phyloP scores from a whole-genome alignment of 139 green algal species.

The Chlorella sp. region DNA sequence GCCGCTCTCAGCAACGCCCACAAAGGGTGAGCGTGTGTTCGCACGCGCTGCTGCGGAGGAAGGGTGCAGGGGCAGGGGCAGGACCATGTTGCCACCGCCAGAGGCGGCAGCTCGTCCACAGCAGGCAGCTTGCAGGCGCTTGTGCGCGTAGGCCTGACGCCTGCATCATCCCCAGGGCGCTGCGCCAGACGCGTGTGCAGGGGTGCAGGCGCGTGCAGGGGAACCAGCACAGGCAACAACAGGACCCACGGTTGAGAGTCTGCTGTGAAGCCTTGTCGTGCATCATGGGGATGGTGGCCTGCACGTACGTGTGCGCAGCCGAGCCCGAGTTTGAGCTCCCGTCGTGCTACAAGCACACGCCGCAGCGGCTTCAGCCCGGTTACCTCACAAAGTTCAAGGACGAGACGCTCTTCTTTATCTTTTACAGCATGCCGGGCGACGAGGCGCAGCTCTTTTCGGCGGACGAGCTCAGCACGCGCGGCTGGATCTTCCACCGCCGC shows the following conservation, averaged over 20 bases:
- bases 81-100: no score
- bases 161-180: no score
- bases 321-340: conserved; percentile 89
- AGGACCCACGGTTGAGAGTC: not conserved
- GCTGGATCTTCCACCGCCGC: conserved; percentile 85
- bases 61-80: no score
- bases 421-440: conserved; percentile 74
- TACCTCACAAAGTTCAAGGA: conserved; percentile 93
- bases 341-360: conserved; percentile 75
- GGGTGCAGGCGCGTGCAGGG: not conserved
- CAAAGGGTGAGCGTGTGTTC: no score
- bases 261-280: not conserved
- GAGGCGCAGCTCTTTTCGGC: conserved; percentile 90
- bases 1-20: conserved; percentile 73
- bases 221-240: not conserved
- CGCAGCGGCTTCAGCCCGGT: conserved; percentile 65
- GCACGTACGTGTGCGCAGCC: conserved; percentile 4
- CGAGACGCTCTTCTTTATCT: conserved; percentile 99
- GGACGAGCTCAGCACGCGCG: conserved; percentile 83
- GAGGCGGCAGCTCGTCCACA: no score
- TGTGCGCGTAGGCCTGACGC: no score
- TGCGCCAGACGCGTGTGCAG: not conserved
- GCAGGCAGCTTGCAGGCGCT: no score
- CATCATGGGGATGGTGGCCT: not conserved
- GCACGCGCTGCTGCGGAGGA: no score